Conservation (phyloP, 805 yeast species). For the Maudiozyma pseudohumilis region DNA sequence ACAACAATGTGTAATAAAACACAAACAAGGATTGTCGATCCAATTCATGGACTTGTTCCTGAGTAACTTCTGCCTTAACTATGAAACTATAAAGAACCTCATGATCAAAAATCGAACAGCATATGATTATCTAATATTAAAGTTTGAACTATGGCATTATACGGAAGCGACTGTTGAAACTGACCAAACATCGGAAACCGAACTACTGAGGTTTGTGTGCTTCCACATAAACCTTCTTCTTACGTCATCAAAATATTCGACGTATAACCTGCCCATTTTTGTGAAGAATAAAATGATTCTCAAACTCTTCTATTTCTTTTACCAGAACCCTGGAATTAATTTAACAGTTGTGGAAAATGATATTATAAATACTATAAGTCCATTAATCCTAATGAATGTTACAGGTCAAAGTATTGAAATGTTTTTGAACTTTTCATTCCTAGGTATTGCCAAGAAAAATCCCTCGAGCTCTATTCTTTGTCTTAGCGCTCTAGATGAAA, state of each 20-base stretch:
- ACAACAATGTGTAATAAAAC: constrained; percentile 9
- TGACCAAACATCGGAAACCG: constrained; percentile 15
- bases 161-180: neutral
- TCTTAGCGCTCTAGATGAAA: constrained; percentile 23
- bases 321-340: constrained; percentile 27
- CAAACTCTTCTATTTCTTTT: constrained; percentile 22
- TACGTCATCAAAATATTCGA: constrained; percentile 40
- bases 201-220: constrained; percentile 42
- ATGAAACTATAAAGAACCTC: constrained; percentile 42
- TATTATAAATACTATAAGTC: constrained; percentile 12
- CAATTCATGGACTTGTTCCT: constrained; percentile 41
- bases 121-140: constrained; percentile 49
- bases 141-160: constrained; percentile 50
- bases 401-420: constrained; percentile 46
- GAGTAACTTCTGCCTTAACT: constrained; percentile 47
- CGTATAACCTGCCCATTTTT: constrained; percentile 44
- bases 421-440: constrained; percentile 42
- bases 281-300: constrained; percentile 41
- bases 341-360: constrained; percentile 18
- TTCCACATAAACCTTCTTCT: constrained; percentile 50
- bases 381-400: constrained; percentile 35
- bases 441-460: constrained; percentile 33
- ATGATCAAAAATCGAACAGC: constrained; percentile 45
- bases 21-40: constrained; percentile 26
- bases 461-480: constrained; percentile 21